phyloP scores from a whole-genome alignment of 371 early-diverging fungal species.

The Rhizopus sp. region DNA sequence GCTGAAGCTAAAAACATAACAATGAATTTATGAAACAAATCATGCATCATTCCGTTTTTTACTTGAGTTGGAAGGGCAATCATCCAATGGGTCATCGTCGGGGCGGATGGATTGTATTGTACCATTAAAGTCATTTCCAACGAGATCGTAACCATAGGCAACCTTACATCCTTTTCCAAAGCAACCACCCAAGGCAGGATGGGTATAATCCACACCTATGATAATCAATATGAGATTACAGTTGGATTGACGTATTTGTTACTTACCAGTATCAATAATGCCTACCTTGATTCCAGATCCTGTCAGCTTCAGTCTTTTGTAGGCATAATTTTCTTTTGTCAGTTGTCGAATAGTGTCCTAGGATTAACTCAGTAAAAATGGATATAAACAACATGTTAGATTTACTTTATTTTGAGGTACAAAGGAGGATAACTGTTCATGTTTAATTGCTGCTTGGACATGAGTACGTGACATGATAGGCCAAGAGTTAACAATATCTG shows the following conservation, averaged over 20 bases:
- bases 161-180: constrained; percentile 66
- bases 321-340: constrained; percentile 23
- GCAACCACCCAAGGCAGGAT: constrained; percentile 73
- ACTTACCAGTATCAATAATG: constrained; percentile 43
- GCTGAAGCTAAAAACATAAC: constrained; percentile 25
- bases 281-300: constrained; percentile 40
- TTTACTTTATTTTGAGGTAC: constrained; percentile 15
- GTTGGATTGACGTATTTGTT: background rate
- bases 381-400: background rate
- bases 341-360: constrained; percentile 26
- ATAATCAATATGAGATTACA: background rate
- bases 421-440: constrained; percentile 9
- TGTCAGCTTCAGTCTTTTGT: constrained; percentile 19
- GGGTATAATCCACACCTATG: constrained; percentile 62
- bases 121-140: constrained; percentile 53
- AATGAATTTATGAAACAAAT: background rate
- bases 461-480: constrained; percentile 29
- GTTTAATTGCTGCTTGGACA: constrained; percentile 12
- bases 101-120: constrained; percentile 16
- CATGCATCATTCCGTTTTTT: constrained; percentile 1
- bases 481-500: constrained; percentile 29
- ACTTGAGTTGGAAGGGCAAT: constrained; percentile 32
- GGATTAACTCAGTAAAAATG: background rate
- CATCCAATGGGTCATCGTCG: constrained; percentile 37
- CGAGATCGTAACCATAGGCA: constrained; percentile 66